Conservation (phyloP, 805 yeast species). For the Zygosaccharomyces rouxii region DNA sequence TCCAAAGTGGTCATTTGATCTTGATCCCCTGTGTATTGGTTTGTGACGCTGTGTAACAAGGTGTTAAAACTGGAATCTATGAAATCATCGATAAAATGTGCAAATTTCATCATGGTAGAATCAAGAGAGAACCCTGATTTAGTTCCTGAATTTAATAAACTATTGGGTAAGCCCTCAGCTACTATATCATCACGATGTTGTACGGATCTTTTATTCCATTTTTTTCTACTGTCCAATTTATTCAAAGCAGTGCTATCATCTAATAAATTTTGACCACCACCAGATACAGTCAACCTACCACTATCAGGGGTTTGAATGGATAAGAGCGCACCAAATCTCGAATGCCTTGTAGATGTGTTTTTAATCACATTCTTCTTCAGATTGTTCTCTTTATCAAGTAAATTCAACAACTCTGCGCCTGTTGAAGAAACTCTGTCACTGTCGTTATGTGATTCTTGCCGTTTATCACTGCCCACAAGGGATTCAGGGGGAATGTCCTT, state of each 20-base stretch:
- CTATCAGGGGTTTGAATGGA: conserved; percentile 63
- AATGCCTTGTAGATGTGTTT: conserved; percentile 69
- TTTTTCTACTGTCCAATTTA: conserved; percentile 62
- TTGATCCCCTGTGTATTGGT: conserved; percentile 41
- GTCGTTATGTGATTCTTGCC: neutral
- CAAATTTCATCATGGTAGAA: conserved; percentile 33
- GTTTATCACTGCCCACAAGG: conserved; percentile 11
- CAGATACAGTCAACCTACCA: conserved; percentile 56
- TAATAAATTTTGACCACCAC: conserved; percentile 61
- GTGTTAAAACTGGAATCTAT: conserved; percentile 73
- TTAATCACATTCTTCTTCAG: conserved; percentile 46
- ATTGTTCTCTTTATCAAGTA: conserved; percentile 58
- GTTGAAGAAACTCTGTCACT: conserved; percentile 23
- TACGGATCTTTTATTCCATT: conserved; percentile 48
- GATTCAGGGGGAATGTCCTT: conserved; percentile 47
- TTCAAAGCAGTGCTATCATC: conserved; percentile 51
- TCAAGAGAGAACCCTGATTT: conserved; percentile 33
- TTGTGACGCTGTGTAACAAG: conserved; percentile 50
- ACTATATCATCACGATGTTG: conserved; percentile 31
- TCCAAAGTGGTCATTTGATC: conserved; percentile 33
- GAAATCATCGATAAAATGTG: conserved; percentile 51
- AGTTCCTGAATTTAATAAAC: conserved; percentile 23
- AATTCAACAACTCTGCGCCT: conserved; percentile 43
- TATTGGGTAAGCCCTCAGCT: conserved; percentile 33
- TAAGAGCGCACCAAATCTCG: conserved; percentile 82